Conservation (phyloP, 495 filamentous ascomycete genomes). For the Articulospora tetracladia region DNA sequence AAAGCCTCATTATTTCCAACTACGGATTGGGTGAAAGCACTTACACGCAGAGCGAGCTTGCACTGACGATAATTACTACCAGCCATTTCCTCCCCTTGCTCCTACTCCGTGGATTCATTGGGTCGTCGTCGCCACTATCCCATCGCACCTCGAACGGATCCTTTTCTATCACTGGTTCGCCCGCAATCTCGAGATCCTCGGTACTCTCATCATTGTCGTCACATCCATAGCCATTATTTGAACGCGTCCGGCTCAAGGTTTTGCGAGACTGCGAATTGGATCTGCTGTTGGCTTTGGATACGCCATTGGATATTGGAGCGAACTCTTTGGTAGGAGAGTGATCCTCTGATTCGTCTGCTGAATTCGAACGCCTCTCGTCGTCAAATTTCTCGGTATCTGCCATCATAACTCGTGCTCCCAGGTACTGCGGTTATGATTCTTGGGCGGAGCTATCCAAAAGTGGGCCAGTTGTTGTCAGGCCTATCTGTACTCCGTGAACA, state of each 20-base stretch:
- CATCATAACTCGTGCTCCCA: not conserved
- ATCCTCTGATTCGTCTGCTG: not conserved
- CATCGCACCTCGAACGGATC: constrained; percentile 64
- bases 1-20: not conserved
- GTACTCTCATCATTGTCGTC: constrained; percentile 30
- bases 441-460: not conserved
- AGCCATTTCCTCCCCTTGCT: constrained; percentile 68
- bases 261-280: not conserved
- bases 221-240: constrained; percentile 60
- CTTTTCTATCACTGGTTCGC: constrained; percentile 28
- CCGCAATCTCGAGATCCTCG: constrained; percentile 28
- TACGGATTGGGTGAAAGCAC: constrained; percentile 30
- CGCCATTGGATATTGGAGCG: constrained; percentile 19
- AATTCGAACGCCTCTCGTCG: not conserved
- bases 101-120: constrained; percentile 68
- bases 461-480: not conserved
- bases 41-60: constrained; percentile 81
- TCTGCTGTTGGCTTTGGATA: not conserved
- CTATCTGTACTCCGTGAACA: not conserved
- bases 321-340: not conserved
- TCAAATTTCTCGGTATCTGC: not conserved
- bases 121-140: constrained; percentile 67
- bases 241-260: constrained; percentile 39
- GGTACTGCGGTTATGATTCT: no score
- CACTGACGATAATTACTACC: constrained; percentile 66